A percentile compares a stretch with the other conserved stretches of the same genome.
Evolutionary conservation across 208 protist species (phyloP).

Genomic region (Trypanosoma conorhini): DNA sequence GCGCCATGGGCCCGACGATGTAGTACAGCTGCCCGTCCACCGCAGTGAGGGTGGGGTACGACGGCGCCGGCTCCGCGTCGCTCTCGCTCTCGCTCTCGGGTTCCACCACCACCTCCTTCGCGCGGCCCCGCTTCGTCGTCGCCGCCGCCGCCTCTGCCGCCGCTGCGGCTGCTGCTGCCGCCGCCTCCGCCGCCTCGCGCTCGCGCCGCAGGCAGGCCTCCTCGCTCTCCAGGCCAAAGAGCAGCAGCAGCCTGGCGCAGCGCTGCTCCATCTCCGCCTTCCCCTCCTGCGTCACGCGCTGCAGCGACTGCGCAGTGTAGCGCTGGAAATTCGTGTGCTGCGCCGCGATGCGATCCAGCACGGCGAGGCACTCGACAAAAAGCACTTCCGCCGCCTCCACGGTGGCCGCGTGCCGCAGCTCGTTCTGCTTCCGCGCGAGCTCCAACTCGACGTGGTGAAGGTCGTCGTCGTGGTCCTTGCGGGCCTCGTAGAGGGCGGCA

Average conservation of each 20-base stretch:
- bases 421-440: slow-evolving; percentile 33
- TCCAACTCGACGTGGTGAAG: slow-evolving; percentile 54
- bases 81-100: slow-evolving; percentile 5
- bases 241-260: slow-evolving; percentile 27
- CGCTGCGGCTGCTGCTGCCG: not conserved
- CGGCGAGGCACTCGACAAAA: slow-evolving; percentile 56
- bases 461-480: slow-evolving; percentile 66
- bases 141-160: no score
- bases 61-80: slow-evolving; percentile 1
- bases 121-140: slow-evolving; percentile 1
- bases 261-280: slow-evolving; percentile 22
- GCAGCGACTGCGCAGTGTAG: slow-evolving; percentile 38
- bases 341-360: slow-evolving; percentile 59
- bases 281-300: slow-evolving; percentile 23
- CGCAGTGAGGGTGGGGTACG: slow-evolving; percentile 35
- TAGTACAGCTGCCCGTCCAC: slow-evolving; percentile 38
- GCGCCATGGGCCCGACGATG: slow-evolving; percentile 28
- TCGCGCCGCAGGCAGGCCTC: slow-evolving; percentile 24
- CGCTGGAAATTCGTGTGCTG: slow-evolving; percentile 61
- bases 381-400: slow-evolving; percentile 48
- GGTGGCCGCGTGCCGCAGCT: slow-evolving; percentile 51
- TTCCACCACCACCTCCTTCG: slow-evolving; percentile 16
- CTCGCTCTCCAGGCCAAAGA: slow-evolving; percentile 42
- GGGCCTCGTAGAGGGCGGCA: slow-evolving; percentile 49
- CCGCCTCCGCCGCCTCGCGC: slow-evolving; percentile 19